Evolutionary conservation across 106 monocot species (phyloP).

Genomic region (Dendrobium huoshanense): DNA sequence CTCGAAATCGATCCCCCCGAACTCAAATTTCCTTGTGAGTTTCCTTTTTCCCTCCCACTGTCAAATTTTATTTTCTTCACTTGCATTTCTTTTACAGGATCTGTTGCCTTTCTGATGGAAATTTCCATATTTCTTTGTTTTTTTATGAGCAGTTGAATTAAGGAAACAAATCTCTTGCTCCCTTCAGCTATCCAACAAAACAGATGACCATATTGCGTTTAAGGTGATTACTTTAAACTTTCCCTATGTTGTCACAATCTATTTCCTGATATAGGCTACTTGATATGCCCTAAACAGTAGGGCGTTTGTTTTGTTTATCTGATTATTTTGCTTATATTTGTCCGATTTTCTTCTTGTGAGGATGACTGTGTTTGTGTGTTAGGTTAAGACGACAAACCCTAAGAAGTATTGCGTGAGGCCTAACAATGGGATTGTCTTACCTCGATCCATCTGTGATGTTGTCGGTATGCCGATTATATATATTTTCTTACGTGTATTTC

Average conservation of each 20-base stretch:
- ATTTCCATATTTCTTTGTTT: background rate
- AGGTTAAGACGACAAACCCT: constrained; percentile 93
- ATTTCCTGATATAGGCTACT: background rate
- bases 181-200: constrained; percentile 70
- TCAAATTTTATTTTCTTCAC: background rate
- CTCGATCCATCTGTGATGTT: constrained; percentile 66
- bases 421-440: constrained; percentile 58
- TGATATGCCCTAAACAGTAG: background rate
- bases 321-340: background rate
- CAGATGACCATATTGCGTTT: constrained; percentile 68
- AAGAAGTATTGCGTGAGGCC: constrained; percentile 89
- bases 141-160: constrained; percentile 56
- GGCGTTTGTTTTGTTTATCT: background rate
- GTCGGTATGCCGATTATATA: constrained; percentile 27
- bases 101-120: background rate
- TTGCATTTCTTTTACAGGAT: background rate
- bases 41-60: background rate
- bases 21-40: constrained; percentile 63
- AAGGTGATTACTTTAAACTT: constrained; percentile 38
- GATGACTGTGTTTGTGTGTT: constrained; percentile 3
- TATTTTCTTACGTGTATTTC: background rate
- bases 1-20: constrained; percentile 60
- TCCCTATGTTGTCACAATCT: background rate
- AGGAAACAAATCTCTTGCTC: constrained; percentile 95
- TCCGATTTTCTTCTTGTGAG: background rate